Base-by-base conservation (phyloP, 352 stramenopile genomes). In the Phytophthora multivora region DNA sequence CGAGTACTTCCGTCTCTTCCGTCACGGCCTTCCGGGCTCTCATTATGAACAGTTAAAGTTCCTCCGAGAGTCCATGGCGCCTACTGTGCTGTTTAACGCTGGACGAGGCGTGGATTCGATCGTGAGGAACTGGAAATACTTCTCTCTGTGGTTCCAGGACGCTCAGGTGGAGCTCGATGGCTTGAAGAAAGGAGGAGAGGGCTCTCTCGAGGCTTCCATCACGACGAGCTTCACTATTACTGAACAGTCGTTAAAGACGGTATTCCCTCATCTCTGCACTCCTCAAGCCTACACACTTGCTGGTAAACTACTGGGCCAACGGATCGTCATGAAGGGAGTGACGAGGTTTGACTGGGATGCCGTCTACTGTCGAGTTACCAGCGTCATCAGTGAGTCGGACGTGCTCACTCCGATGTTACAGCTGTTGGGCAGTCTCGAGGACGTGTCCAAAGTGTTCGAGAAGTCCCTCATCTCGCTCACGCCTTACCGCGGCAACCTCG, bases 1-100 rank as follows among this genome's bases (percentile, higher is more conserved):
- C 1, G 62, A 70, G 48, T 70, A 70, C 33, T 70, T 65, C 16
- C 62, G 62, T 12, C 35, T 70, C 2, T 70, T 70, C 39, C 62
- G 55, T 12, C 60, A 41, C 21, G 62, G 62, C 4, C 45, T 60
- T 25, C 48, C 12, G 13, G 10, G 13, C n/a, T 8, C 13, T 23
- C 2, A 26, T 19, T 26, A 26, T 36, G 41, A 28, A 7, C 58
- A 66, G 21, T 36, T 63, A 2, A 36, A 61, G 11, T 70, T 70
- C 16, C 21, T 69, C 18, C 40, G 21, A 0, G 7, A 6, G 1
- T 35, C 49, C 0, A 66, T 70, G 62, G 18, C 42, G 15, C 35
- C 40, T 3, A 45, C 60, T 36, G 48, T 70, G 5, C 4, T 45
- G 26, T 66, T 36, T 23, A 61, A 60, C 23, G 35, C 49, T 25